Evolutionary conservation across 179 eudicot genomes (phyloP).

Genomic region (Corrigiola litoralis): DNA sequence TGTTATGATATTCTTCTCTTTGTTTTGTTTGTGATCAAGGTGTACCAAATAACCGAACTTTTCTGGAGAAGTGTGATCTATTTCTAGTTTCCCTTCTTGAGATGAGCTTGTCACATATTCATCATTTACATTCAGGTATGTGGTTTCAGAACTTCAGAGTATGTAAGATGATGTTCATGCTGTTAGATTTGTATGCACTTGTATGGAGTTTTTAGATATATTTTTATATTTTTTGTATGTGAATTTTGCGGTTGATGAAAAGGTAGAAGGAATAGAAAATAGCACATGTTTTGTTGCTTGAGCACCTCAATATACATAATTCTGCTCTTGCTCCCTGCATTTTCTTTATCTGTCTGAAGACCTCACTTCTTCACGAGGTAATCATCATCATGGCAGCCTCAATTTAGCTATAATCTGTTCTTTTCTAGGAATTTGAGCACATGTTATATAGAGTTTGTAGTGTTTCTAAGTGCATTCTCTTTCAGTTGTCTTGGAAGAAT

Average conservation of each 20-base stretch:
- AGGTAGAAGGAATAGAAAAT: not conserved
- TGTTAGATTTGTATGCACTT: not conserved
- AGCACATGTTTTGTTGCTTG: conserved; percentile 1
- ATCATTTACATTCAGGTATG: conserved; percentile 17
- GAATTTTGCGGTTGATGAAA: conserved; percentile 2
- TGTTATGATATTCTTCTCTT: conserved; percentile 19
- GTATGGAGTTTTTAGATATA: not conserved
- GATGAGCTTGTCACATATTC: conserved; percentile 21
- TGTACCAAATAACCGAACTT: not conserved
- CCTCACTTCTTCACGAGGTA: too few relatives aligned
- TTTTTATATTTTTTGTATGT: not conserved
- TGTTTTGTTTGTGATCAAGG: conserved; percentile 14
- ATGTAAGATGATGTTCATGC: not conserved
- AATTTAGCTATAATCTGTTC: too few relatives aligned
- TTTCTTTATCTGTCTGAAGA: not conserved
- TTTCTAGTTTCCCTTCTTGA: conserved; percentile 7
- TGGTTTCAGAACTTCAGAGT: conserved; percentile 1
- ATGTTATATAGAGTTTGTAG: not conserved
- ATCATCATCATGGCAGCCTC: too few relatives aligned
- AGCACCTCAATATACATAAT: not conserved
- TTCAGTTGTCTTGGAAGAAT: not conserved
- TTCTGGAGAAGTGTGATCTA: not conserved
- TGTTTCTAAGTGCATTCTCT: not conserved
- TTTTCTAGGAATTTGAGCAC: too few relatives aligned
- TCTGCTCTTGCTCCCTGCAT: not conserved